A percentile compares a stretch with the other conserved stretches of the same genome.
Conservation (phyloP, 352 stramenopile genomes). For the Phytophthora lateralis region DNA sequence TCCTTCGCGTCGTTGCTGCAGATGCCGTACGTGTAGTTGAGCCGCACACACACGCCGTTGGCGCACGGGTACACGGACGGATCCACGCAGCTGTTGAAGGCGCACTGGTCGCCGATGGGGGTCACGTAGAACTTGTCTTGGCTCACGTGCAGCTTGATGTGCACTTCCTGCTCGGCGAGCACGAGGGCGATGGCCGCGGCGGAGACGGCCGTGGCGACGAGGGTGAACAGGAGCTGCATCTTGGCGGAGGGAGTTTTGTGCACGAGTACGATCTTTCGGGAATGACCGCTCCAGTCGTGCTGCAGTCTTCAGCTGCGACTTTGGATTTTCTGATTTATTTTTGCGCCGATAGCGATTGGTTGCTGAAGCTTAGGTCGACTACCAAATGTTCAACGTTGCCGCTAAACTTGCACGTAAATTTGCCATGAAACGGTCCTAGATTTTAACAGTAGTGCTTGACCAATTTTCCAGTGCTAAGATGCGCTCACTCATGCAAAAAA, state of each 20-base stretch:
- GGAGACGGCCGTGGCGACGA: constrained; percentile 16
- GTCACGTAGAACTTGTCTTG: constrained; percentile 63
- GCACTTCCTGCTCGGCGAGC: constrained; percentile 35
- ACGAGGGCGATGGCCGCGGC: constrained; percentile 23
- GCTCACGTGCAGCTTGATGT: constrained; percentile 43
- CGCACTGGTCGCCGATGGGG: constrained; percentile 58
- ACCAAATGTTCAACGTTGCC: too few relatives aligned
- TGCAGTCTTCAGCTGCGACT: background rate
- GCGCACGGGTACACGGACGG: constrained; percentile 61
- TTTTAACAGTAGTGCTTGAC: background rate
- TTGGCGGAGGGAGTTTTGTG: background rate
- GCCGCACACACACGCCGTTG: constrained; percentile 52
- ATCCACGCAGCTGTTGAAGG: constrained; percentile 62
- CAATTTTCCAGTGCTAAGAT: background rate
- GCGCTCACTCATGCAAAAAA: background rate
- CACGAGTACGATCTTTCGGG: background rate
- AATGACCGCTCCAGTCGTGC: background rate
- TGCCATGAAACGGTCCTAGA: too few relatives aligned
- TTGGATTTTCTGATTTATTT: constrained; percentile 8
- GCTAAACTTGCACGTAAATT: too few relatives aligned
- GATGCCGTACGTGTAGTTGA: constrained; percentile 61
- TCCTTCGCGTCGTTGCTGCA: constrained; percentile 38
- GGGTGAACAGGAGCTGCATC: constrained; percentile 35
- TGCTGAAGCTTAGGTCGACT: too few relatives aligned
- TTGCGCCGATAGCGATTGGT: background rate